phyloP scores from a whole-genome alignment of 352 stramenopile species.

The Pythium brassicae region DNA sequence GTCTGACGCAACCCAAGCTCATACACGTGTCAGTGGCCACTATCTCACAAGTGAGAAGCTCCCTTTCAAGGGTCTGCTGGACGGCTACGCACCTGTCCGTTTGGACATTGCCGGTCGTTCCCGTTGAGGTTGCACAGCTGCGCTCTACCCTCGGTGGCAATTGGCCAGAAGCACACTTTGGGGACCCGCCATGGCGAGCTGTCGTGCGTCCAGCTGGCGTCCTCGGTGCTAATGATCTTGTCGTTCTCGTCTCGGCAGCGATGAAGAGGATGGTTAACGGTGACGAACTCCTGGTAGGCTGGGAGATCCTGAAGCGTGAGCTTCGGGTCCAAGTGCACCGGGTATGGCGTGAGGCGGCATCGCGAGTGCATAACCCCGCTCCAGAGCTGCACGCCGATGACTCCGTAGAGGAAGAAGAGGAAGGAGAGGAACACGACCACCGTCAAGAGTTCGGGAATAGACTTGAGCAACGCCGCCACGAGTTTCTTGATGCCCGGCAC shows the following conservation, averaged over 20 bases:
- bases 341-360: constrained; percentile 67
- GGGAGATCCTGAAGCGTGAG: constrained; percentile 25
- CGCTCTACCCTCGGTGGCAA: constrained; percentile 58
- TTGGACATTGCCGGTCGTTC: constrained; percentile 38
- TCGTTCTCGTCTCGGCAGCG: constrained; percentile 26
- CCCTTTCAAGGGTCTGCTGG: too few species aligned
- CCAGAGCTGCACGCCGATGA: constrained; percentile 81
- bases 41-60: too few species aligned
- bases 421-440: constrained; percentile 77
- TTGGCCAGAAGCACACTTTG: constrained; percentile 85
- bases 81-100: constrained; percentile 22
- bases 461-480: constrained; percentile 70
- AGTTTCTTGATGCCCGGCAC: constrained; percentile 73
- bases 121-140: constrained; percentile 51
- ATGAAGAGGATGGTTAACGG: constrained; percentile 31
- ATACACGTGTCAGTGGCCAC: too few species aligned
- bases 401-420: constrained; percentile 82
- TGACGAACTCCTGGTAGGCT: constrained; percentile 24
- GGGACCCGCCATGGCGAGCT: constrained; percentile 43
- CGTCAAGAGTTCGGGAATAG: constrained; percentile 70
- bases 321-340: constrained; percentile 37
- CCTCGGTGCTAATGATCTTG: constrained; percentile 25
- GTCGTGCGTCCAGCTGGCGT: constrained; percentile 35
- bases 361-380: constrained; percentile 55
- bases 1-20: constrained; percentile 10